Percentiles rank a stretch among this genome's conserved stretches.
phyloP scores from a whole-genome alignment of 495 filamentous ascomycete species.

The Aspergillus haitiensis region DNA sequence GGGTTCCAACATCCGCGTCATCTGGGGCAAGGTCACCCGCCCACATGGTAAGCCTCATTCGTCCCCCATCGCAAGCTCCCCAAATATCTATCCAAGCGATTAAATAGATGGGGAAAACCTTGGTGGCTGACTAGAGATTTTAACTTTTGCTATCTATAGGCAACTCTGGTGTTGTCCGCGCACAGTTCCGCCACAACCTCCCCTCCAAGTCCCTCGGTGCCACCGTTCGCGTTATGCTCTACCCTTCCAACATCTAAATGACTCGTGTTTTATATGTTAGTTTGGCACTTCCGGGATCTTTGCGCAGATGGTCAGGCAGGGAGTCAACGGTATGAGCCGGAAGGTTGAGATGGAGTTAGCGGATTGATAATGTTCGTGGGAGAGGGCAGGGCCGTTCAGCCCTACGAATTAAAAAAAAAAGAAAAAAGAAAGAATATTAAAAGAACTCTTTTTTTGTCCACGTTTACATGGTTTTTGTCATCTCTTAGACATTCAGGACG shows the following conservation, averaged over 20 bases:
- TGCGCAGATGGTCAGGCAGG: conserved; percentile 47
- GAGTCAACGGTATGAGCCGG: conserved; percentile 47
- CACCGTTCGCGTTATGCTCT: conserved; percentile 96
- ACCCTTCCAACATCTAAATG: conserved; percentile 69
- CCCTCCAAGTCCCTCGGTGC: conserved; percentile 95
- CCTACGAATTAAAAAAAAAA: conserved; percentile 45
- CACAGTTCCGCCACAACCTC: conserved; percentile 92
- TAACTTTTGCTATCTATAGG: conserved; percentile 48
- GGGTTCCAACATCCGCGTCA: conserved; percentile 95
- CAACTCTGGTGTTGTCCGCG: conserved; percentile 94
- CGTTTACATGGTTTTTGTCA: conserved; percentile 31
- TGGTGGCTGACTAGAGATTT: conserved; percentile 13
- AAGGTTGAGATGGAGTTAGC: conserved; percentile 48
- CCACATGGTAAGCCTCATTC: conserved; percentile 89
- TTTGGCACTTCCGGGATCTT: conserved; percentile 43
- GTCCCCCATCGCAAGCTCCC: no score
- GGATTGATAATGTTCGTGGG: conserved; percentile 51
- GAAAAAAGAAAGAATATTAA: conserved; percentile 26
- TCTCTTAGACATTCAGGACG: conserved; percentile 28
- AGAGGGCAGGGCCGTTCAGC: conserved; percentile 47
- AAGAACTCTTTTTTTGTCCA: conserved; percentile 22
- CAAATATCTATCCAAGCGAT: neutral
- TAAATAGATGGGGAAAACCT: neutral
- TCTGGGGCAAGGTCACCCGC: conserved; percentile 98
- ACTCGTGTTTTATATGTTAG: conserved; percentile 38